These are phyloP conservation scores for Neurospora sp. DNA, from an alignment of 495 filamentous ascomycete genomes.

Conservation along the genomic window DNA sequence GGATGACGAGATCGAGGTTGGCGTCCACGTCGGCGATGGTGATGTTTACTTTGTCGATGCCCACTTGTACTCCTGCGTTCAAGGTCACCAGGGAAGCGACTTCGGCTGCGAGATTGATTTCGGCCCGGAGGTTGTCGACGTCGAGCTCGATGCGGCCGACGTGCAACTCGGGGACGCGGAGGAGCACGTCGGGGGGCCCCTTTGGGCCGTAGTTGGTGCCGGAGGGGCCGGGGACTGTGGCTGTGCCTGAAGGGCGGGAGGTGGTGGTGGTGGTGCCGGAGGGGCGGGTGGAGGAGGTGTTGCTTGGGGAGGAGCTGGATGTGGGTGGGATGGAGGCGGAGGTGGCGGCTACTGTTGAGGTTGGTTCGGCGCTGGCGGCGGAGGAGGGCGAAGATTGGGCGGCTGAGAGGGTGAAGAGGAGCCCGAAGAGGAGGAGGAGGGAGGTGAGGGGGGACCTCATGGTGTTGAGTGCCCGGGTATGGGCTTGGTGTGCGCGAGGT, in stretches of 20 bases:
- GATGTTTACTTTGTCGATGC: constrained; percentile 46
- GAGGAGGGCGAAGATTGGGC: constrained; percentile 1
- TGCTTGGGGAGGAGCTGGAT: background rate
- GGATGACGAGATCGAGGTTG: constrained; percentile 44
- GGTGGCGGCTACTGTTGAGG: constrained; percentile 1
- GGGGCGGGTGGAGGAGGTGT: background rate
- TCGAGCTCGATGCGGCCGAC: constrained; percentile 46
- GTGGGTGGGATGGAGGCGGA: constrained; percentile 1
- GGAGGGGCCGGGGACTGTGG: constrained; percentile 6
- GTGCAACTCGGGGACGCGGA: constrained; percentile 43
- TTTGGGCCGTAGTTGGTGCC: constrained; percentile 7
- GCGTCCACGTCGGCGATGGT: constrained; percentile 48
- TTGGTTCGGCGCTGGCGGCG: constrained; percentile 4
- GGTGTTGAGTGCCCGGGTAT: background rate
- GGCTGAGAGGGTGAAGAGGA: background rate
- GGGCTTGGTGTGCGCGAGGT: background rate
- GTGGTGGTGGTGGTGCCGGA: constrained; percentile 4
- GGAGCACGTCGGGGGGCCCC: constrained; percentile 40
- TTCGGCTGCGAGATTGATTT: constrained; percentile 46
- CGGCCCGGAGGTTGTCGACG: constrained; percentile 43
- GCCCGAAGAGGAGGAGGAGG: background rate
- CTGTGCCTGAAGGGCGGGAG: constrained; percentile 4
- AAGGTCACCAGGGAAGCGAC: constrained; percentile 43
- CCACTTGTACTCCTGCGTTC: constrained; percentile 44
- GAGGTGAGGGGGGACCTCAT: background rate